A percentile compares a stretch with the other conserved stretches of the same genome.
Conservation (phyloP, 75 land plant species). For the Pinus albicaulis region DNA sequence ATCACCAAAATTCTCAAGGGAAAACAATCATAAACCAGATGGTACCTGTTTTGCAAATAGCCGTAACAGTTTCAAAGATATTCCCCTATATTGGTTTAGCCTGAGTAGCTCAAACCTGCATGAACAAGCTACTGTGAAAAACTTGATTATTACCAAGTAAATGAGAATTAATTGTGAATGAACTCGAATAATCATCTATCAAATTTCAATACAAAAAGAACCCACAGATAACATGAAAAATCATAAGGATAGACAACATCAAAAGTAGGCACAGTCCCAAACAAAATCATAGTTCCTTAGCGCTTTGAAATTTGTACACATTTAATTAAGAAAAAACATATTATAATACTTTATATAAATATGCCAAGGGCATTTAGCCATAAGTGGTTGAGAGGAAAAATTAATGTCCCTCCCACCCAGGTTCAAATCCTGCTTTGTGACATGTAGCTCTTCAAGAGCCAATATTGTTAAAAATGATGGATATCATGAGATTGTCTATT, state of each 20-base stretch:
- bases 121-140: neutral
- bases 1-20: neutral
- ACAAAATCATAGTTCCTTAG: neutral
- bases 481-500: no score
- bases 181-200: neutral
- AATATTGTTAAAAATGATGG: no score
- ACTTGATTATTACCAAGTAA: constrained; percentile 9
- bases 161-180: neutral
- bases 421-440: no score
- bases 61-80: constrained; percentile 72
- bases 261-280: neutral
- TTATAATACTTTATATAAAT: neutral
- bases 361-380: no score
- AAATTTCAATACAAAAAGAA: neutral
- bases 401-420: no score
- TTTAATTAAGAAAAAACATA: neutral
- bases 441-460: no score
- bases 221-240: constrained; percentile 2
- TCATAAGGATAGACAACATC: neutral
- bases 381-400: no score
- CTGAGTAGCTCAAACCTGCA: constrained; percentile 87
- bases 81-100: constrained; percentile 68
- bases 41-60: constrained; percentile 87
- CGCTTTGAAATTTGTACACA: neutral
- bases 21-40: neutral